phyloP scores from a whole-genome alignment of 108 stramenopile genomes.

The Bacterosira constricta region DNA sequence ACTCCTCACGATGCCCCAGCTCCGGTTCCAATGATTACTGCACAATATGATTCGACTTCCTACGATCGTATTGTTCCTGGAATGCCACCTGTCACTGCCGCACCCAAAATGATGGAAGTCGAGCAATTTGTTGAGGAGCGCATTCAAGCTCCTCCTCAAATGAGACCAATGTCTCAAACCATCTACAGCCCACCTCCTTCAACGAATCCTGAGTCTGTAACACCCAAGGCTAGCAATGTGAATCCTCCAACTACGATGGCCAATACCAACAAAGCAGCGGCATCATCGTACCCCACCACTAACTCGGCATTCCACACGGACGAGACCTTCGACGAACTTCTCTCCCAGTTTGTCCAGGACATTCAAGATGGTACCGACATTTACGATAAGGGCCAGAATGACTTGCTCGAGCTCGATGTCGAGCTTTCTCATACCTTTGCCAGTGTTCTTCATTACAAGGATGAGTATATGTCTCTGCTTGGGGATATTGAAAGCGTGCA shows the following conservation, averaged over 20 bases:
- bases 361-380: constrained; percentile 34
- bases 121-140: not conserved
- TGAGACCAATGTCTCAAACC: not conserved
- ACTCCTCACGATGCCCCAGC: not conserved
- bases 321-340: constrained; percentile 38
- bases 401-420: constrained; percentile 46
- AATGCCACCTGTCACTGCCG: constrained; percentile 1
- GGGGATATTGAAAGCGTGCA: constrained; percentile 30
- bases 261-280: not conserved
- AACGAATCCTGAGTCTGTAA: not conserved
- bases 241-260: constrained; percentile 4
- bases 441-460: constrained; percentile 40
- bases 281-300: not conserved
- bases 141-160: not conserved
- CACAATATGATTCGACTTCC: not conserved
- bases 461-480: constrained; percentile 44
- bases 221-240: constrained; percentile 43
- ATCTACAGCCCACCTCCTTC: constrained; percentile 29
- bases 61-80: not conserved
- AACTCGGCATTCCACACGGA: constrained; percentile 7
- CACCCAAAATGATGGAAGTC: not conserved
- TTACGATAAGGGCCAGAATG: constrained; percentile 31
- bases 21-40: not conserved
- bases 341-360: constrained; percentile 30
- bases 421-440: constrained; percentile 44